phyloP scores from a whole-genome alignment of 2,329 filamentous ascomycete genomes.

The Lecanicillium sp. region DNA sequence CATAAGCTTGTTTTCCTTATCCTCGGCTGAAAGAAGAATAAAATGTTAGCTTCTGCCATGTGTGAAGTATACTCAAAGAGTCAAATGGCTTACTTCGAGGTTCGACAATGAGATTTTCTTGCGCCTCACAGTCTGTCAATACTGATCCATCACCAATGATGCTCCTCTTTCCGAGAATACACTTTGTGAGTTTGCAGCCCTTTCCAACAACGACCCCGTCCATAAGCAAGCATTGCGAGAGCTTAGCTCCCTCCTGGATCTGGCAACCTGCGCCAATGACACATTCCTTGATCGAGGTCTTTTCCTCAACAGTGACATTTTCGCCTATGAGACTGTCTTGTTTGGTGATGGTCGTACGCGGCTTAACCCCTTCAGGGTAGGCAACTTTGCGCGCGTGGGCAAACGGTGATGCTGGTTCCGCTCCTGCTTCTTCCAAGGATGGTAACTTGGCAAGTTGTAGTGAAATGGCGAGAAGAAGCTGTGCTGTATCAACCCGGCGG shows the following conservation, averaged over 20 bases:
- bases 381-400: constrained; percentile 74
- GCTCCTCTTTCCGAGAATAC: constrained; percentile 73
- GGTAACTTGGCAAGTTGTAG: constrained; percentile 79
- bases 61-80: neutral
- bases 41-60: constrained; percentile 8
- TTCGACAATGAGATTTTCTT: constrained; percentile 81
- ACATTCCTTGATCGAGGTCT: constrained; percentile 84
- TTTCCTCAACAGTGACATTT: constrained; percentile 83
- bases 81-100: constrained; percentile 52
- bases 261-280: constrained; percentile 83
- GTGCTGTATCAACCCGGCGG: constrained; percentile 79
- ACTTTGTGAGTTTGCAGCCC: constrained; percentile 76
- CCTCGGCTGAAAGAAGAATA: constrained; percentile 41
- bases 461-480: constrained; percentile 72
- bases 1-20: constrained; percentile 61
- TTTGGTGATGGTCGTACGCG: constrained; percentile 72
- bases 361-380: constrained; percentile 73
- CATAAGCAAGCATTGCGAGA: constrained; percentile 87
- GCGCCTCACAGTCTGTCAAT: constrained; percentile 86
- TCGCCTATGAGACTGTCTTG: constrained; percentile 77
- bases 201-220: constrained; percentile 81
- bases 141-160: constrained; percentile 74
- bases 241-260: constrained; percentile 75
- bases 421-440: constrained; percentile 56
- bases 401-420: constrained; percentile 57